A percentile compares a stretch with the other conserved stretches of the same genome.
phyloP scores from a whole-genome alignment of 2,329 filamentous ascomycete species.

The Colletotrichum filicis region DNA sequence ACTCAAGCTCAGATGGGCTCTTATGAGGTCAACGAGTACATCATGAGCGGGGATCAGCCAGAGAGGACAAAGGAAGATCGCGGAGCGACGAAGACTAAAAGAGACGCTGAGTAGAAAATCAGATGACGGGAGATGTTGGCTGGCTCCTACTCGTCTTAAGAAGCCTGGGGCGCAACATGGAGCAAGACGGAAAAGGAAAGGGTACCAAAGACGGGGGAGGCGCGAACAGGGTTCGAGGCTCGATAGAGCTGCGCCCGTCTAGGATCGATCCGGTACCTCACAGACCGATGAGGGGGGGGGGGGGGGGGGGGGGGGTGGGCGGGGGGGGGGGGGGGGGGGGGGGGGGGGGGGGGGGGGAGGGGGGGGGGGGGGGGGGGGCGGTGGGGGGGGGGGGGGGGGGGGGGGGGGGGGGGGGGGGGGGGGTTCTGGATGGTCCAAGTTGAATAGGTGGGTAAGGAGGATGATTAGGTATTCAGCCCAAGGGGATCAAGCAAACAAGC shows the following conservation, averaged over 20 bases:
- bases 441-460: background rate
- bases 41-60: conserved; percentile 24
- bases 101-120: background rate
- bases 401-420: background rate
- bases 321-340: too few relatives aligned
- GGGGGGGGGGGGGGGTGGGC: background rate
- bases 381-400: background rate
- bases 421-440: background rate
- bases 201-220: conserved; percentile 10
- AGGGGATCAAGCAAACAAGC: background rate
- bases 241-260: conserved; percentile 16
- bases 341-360: too few relatives aligned
- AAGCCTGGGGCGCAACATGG: background rate
- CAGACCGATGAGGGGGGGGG: background rate
- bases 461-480: background rate
- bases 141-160: conserved; percentile 15
- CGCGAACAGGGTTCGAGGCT: conserved; percentile 25
- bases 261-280: conserved; percentile 17
- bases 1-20: background rate
- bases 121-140: conserved; percentile 4
- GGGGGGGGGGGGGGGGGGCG: too few relatives aligned
- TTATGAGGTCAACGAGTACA: conserved; percentile 30
- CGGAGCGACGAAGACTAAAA: background rate
- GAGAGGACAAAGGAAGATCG: conserved; percentile 20
- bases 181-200: conserved; percentile 30